Evolutionary conservation across 169 alveolate species (phyloP).

Genomic region (Condylostoma magnum): DNA sequence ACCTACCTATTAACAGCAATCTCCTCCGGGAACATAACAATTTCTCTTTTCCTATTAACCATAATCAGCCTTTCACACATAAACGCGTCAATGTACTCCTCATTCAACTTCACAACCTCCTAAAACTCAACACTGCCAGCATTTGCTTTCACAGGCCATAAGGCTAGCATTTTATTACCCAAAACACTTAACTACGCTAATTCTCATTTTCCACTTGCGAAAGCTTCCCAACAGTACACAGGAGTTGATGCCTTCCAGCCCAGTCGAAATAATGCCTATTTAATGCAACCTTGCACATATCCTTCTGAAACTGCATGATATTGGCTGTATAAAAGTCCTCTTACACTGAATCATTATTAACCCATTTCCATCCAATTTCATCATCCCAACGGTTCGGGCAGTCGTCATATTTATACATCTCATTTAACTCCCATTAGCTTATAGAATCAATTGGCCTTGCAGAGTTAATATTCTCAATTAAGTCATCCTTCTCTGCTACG

Average conservation of each 20-base stretch:
- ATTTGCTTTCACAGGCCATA: too few relatives aligned
- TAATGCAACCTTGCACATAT: slow-evolving; percentile 5
- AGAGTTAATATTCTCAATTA: slow-evolving; percentile 23
- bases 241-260: slow-evolving; percentile 26
- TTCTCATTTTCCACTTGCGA: slow-evolving; percentile 23
- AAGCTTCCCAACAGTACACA: slow-evolving; percentile 29
- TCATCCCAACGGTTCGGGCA: slow-evolving; percentile 24
- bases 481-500: slow-evolving; percentile 18
- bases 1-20: too few relatives aligned
- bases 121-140: too few relatives aligned
- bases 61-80: too few relatives aligned
- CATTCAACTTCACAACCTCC: too few relatives aligned
- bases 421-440: slow-evolving; percentile 6
- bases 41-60: too few relatives aligned
- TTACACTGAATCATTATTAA: slow-evolving; percentile 21
- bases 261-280: slow-evolving; percentile 28
- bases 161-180: too few relatives aligned
- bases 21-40: too few relatives aligned
- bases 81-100: too few relatives aligned
- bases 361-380: slow-evolving; percentile 9
- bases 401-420: slow-evolving; percentile 7
- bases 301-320: slow-evolving; percentile 28
- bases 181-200: too few relatives aligned
- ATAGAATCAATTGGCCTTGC: slow-evolving; percentile 7
- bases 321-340: slow-evolving; percentile 12